phyloP scores from a whole-genome alignment of 176 grass and related monocot species.

The Avena atlantica region DNA sequence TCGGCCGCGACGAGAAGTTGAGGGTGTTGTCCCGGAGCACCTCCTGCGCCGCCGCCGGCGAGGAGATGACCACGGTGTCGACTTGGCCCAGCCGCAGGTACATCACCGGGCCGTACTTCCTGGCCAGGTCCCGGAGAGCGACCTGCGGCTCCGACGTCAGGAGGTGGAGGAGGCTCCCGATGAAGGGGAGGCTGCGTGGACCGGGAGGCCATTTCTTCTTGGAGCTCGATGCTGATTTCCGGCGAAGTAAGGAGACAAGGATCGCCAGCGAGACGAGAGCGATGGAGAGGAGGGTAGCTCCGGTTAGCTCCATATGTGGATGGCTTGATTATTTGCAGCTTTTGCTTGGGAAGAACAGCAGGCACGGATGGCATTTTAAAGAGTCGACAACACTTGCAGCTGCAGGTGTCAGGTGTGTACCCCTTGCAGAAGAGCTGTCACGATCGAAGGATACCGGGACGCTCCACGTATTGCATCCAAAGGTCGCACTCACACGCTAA shows the following conservation, averaged over 20 bases:
- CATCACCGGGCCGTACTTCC: slow-evolving; percentile 41
- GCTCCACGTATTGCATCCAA: no score
- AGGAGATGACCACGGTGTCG: slow-evolving; percentile 45
- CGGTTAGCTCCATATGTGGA: slow-evolving; percentile 14
- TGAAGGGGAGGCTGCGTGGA: slow-evolving; percentile 39
- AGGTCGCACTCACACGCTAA: no score
- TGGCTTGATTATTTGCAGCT: not conserved
- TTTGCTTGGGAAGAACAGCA: not conserved
- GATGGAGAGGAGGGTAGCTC: not conserved
- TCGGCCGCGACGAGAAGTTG: slow-evolving; percentile 33
- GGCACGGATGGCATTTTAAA: not conserved
- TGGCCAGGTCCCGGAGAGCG: slow-evolving; percentile 24
- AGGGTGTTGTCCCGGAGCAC: slow-evolving; percentile 43
- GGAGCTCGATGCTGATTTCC: not conserved
- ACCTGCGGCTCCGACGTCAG: slow-evolving; percentile 20
- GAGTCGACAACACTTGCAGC: no score
- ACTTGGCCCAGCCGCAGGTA: slow-evolving; percentile 47
- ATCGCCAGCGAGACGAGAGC: not conserved
- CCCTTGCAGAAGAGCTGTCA: no score
- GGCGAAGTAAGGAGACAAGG: not conserved
- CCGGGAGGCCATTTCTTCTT: slow-evolving; percentile 24
- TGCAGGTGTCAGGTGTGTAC: no score
- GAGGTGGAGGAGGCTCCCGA: slow-evolving; percentile 50
- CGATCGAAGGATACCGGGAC: no score
- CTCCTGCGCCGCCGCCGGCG: slow-evolving; percentile 31